Conservation (phyloP, 225 moss, liverwort and hornwort genomes). For the Bryoerythrophyllum caledonicum region DNA sequence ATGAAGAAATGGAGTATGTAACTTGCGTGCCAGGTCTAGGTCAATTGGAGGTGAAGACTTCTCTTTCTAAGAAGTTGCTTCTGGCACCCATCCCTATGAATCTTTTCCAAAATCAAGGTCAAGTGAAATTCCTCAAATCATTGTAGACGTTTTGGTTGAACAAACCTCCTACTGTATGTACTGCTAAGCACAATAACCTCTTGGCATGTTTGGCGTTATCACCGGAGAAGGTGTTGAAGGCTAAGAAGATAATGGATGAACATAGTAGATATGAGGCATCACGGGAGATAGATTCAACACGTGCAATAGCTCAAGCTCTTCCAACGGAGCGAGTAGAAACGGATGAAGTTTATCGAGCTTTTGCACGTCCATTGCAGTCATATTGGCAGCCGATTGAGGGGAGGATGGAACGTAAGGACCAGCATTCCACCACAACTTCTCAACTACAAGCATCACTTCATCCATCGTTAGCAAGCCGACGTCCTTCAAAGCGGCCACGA, state of each 20-base stretch:
- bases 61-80: background rate
- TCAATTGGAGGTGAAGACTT: too few species aligned
- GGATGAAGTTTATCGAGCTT: background rate
- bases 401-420: too few species aligned
- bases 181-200: background rate
- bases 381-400: background rate
- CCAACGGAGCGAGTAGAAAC: background rate
- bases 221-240: background rate
- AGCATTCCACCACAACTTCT: background rate
- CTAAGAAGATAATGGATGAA: background rate
- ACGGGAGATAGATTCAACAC: background rate
- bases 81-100: background rate
- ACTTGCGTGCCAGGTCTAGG: too few species aligned
- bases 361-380: background rate
- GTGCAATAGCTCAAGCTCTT: background rate
- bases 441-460: background rate
- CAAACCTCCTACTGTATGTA: background rate
- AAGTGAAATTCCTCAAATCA: background rate
- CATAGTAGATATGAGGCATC: background rate
- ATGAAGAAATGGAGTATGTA: too few species aligned
- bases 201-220: background rate
- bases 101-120: constrained; percentile 5
- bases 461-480: background rate
- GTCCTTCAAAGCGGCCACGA: background rate
- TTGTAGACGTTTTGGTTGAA: background rate